phyloP scores from a whole-genome alignment of 169 alveolate genomes.

The Eimeria maxima region DNA sequence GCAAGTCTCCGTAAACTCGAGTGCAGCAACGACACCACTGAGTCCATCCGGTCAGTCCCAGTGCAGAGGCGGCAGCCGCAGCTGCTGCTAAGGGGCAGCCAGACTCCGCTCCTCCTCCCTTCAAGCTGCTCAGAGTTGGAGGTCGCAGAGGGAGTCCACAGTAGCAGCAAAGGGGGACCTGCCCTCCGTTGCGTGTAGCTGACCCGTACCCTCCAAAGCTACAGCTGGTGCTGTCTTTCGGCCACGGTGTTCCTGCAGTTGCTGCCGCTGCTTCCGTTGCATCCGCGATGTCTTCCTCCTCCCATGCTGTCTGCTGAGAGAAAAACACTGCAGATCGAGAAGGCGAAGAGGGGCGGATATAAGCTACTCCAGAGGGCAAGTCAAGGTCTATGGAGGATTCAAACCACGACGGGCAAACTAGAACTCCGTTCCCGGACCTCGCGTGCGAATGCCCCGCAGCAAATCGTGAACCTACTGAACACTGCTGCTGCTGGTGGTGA shows the following conservation, averaged over 20 bases:
- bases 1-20: constrained; percentile 68
- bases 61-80: constrained; percentile 66
- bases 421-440: not conserved
- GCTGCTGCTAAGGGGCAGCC: constrained; percentile 76
- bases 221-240: constrained; percentile 63
- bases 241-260: constrained; percentile 75
- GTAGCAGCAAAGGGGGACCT: constrained; percentile 75
- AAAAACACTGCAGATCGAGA: constrained; percentile 43
- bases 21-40: constrained; percentile 81
- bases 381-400: constrained; percentile 22
- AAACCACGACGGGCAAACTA: constrained; percentile 73
- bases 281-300: constrained; percentile 40
- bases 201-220: constrained; percentile 73
- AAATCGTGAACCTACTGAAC: not conserved
- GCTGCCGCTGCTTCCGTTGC: constrained; percentile 63
- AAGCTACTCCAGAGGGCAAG: not conserved
- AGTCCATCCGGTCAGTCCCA: constrained; percentile 47
- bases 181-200: constrained; percentile 77
- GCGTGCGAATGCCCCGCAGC: not conserved
- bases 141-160: constrained; percentile 73
- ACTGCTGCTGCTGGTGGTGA: constrained; percentile 36
- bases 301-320: constrained; percentile 69
- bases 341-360: constrained; percentile 59
- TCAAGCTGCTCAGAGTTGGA: constrained; percentile 40
- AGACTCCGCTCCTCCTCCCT: constrained; percentile 63